A percentile compares a stretch with the other conserved stretches of the same genome.
phyloP scores from a whole-genome alignment of 2,329 filamentous ascomycete genomes.

The Xylariaceae sp. region DNA sequence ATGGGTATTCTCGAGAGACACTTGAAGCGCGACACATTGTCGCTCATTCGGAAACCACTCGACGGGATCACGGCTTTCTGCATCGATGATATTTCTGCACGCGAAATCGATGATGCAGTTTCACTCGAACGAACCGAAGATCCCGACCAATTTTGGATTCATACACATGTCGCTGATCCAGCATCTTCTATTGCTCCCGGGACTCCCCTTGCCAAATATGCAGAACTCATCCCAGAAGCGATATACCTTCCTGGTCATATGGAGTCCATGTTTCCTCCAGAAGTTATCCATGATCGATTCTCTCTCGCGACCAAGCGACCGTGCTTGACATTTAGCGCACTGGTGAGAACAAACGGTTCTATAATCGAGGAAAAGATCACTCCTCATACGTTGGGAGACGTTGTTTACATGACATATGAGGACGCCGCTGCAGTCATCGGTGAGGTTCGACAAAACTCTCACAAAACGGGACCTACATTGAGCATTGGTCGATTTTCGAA shows the following conservation, averaged over 20 bases:
- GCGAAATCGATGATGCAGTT: slow-evolving; percentile 75
- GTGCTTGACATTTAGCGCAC: slow-evolving; percentile 60
- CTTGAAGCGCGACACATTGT: slow-evolving; percentile 42
- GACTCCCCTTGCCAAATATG: slow-evolving; percentile 55
- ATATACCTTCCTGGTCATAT: slow-evolving; percentile 57
- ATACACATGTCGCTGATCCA: slow-evolving; percentile 75
- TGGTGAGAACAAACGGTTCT: slow-evolving; percentile 49
- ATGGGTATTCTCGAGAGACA: slow-evolving; percentile 30
- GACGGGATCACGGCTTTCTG: slow-evolving; percentile 61
- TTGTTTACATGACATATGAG: slow-evolving; percentile 54
- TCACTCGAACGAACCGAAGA: slow-evolving; percentile 60
- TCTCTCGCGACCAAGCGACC: slow-evolving; percentile 51
- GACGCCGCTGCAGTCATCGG: slow-evolving; percentile 45
- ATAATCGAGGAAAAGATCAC: slow-evolving; percentile 53
- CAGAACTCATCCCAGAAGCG: slow-evolving; percentile 57
- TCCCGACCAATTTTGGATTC: slow-evolving; percentile 64
- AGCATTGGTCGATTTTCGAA: slow-evolving; percentile 32
- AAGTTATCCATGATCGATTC: slow-evolving; percentile 45
- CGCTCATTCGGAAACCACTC: slow-evolving; percentile 56
- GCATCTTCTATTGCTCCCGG: slow-evolving; percentile 63
- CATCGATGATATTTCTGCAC: slow-evolving; percentile 63
- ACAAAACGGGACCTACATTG: slow-evolving; percentile 15
- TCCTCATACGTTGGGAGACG: slow-evolving; percentile 49
- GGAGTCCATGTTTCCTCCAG: slow-evolving; percentile 54
- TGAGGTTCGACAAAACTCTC: slow-evolving; percentile 27